These are phyloP conservation scores for Chloris gayana DNA, from an alignment of 176 grass and related monocot species.

Conservation along the genomic window DNA sequence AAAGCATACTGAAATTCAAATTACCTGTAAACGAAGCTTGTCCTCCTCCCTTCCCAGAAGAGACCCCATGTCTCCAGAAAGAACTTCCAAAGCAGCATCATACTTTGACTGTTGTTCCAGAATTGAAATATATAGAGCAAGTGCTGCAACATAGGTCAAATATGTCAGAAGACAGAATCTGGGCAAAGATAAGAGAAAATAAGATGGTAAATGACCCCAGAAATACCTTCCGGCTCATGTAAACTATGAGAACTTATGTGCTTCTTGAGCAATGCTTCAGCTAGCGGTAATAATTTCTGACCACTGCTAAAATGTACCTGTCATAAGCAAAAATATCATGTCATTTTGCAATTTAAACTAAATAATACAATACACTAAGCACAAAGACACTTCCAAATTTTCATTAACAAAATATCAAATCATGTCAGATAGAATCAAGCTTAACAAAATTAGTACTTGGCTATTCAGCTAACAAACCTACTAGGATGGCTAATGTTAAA, in stretches of 20 bases:
- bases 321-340: constrained; percentile 29
- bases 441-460: neutral
- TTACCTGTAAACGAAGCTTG: constrained; percentile 89
- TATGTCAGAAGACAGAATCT: constrained; percentile 37
- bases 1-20: constrained; percentile 46
- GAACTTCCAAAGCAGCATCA: constrained; percentile 82
- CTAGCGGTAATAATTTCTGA: constrained; percentile 73
- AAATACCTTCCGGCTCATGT: constrained; percentile 89
- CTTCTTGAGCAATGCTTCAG: constrained; percentile 89
- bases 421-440: constrained; percentile 4
- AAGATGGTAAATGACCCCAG: constrained; percentile 8
- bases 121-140: constrained; percentile 83
- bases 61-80: constrained; percentile 89
- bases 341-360: constrained; percentile 20
- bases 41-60: constrained; percentile 92
- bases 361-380: neutral
- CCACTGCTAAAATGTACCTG: constrained; percentile 68
- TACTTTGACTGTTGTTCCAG: constrained; percentile 95
- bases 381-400: neutral
- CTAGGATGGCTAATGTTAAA: neutral
- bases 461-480: constrained; percentile 6
- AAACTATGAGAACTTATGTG: constrained; percentile 85
- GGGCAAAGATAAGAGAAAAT: neutral
- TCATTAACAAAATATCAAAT: neutral
- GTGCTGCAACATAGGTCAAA: constrained; percentile 58